Base-by-base conservation (phyloP, 768 basidiomycete genomes). In the Cantharellus cinnabarinus region DNA sequence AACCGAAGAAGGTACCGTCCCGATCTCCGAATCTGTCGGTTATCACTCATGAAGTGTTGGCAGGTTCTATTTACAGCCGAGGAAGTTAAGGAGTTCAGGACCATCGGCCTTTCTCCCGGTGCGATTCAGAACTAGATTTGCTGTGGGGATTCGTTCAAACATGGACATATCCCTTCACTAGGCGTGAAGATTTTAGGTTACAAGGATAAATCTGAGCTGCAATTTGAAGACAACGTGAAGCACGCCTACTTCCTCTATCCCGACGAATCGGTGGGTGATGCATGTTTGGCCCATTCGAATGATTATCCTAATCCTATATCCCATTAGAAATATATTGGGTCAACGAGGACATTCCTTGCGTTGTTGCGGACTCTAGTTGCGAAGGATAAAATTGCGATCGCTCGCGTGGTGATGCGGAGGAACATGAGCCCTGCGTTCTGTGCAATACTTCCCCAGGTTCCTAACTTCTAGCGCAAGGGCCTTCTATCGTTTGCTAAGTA, bases 121-220 rank as follows among this genome's bases (percentile, higher is more conserved):
- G 44, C 29, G 44, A 48, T 10, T 10, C 29, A 10, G 29, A 54
- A 54, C 44, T 48, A 29, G 52, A 37, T 54, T 10, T 54, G 52
- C 7, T 10, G 52, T 29, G 20, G 20, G 20, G 10, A 54, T 54
- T 37, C 52, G 38, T 7, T 54, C 7, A 14, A 7, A 10, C 10
- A 52, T 59, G 56, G 2, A 14, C 56, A 56, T 4, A 35, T 20
- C 52, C 42, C 2, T 50, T 34, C 34, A 56, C 37, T 60, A 88
- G 89, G 82, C 5, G 78, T 99, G 67, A 90, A 84, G 68, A 79
- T 99, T 3, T 79, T 99, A 37, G 95, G 95, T 3, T 98, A 97
- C 74, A 90, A 91, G 67, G 75, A 83, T 58, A 76, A 75, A 7
- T 69, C 69, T 3, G 76, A 83, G 63, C 75, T 98, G 1, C 70